Conservation (phyloP, 768 basidiomycete genomes). For the Rubroboletus satanas region DNA sequence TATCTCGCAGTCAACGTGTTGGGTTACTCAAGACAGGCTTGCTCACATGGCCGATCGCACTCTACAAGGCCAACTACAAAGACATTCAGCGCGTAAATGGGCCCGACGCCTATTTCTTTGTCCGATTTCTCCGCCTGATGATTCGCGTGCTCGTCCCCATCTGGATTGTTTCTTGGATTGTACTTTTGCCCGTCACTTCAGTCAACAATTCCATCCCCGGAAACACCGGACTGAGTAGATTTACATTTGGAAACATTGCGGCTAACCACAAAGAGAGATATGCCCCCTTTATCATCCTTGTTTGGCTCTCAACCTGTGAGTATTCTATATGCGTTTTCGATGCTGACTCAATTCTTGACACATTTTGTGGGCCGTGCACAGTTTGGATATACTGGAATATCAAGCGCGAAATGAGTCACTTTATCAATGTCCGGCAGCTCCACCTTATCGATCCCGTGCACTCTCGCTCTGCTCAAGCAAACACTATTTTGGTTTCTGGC, state of each 20-base stretch:
- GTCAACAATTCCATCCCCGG: conserved; percentile 46
- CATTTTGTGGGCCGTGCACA: conserved; percentile 24
- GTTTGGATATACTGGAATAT: conserved; percentile 88
- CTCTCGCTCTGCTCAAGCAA: conserved; percentile 77
- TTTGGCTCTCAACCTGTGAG: conserved; percentile 77
- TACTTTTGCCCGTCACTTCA: conserved; percentile 74
- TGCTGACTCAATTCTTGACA: not conserved
- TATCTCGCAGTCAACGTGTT: conserved; percentile 49
- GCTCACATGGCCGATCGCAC: conserved; percentile 63
- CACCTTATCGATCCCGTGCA: conserved; percentile 75
- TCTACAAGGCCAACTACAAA: conserved; percentile 59
- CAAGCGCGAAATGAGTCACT: conserved; percentile 74
- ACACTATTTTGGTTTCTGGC: conserved; percentile 87
- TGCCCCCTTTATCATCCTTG: conserved; percentile 74
- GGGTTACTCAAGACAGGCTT: conserved; percentile 45
- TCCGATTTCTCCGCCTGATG: conserved; percentile 87
- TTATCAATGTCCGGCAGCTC: conserved; percentile 74
- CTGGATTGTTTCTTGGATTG: conserved; percentile 84
- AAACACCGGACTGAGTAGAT: conserved; percentile 57
- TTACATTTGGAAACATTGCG: conserved; percentile 80
- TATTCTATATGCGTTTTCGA: not conserved
- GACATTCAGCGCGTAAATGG: conserved; percentile 69
- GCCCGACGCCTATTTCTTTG: conserved; percentile 90
- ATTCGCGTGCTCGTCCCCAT: conserved; percentile 79
- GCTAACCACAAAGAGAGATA: conserved; percentile 51